Conservation (phyloP, 129 eudicot species). For the Mikania micrantha region DNA sequence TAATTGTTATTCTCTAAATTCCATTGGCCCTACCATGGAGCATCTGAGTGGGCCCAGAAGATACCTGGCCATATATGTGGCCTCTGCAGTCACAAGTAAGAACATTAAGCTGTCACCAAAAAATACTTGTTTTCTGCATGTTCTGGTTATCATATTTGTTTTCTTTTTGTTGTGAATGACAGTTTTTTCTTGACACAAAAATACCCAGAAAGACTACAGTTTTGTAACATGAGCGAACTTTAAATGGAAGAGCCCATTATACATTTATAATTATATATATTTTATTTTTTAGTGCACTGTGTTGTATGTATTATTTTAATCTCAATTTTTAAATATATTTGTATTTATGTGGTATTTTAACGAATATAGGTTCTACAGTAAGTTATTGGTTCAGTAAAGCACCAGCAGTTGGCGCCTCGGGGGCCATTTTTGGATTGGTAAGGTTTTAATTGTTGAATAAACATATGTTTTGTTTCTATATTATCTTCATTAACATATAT, state of each 20-base stretch:
- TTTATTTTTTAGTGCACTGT: neutral
- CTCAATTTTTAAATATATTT: neutral
- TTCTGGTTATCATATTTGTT: neutral
- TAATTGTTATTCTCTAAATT: conserved; percentile 79
- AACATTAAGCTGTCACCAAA: neutral
- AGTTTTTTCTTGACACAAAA: neutral
- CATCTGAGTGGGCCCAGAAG: conserved; percentile 71
- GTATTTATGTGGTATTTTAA: conserved; percentile 12
- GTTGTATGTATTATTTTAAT: neutral
- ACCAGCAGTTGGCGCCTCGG: conserved; percentile 97
- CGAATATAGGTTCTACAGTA: conserved; percentile 62
- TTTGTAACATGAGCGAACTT: neutral
- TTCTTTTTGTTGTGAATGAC: neutral
- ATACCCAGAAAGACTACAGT: neutral
- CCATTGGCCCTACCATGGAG: conserved; percentile 88
- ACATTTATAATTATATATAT: neutral
- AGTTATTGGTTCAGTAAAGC: conserved; percentile 77
- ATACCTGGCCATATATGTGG: conserved; percentile 57
- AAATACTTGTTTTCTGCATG: no score
- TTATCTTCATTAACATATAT: neutral
- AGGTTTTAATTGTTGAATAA: conserved; percentile 12
- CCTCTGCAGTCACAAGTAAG: conserved; percentile 88
- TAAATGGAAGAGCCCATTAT: neutral
- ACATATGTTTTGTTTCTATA: neutral
- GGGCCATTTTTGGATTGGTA: conserved; percentile 94